Percentiles rank a stretch among this genome's conserved stretches.
These are phyloP conservation scores for Myxozyma geophila DNA, from an alignment of 805 yeast genomes.

Conservation along the genomic window DNA sequence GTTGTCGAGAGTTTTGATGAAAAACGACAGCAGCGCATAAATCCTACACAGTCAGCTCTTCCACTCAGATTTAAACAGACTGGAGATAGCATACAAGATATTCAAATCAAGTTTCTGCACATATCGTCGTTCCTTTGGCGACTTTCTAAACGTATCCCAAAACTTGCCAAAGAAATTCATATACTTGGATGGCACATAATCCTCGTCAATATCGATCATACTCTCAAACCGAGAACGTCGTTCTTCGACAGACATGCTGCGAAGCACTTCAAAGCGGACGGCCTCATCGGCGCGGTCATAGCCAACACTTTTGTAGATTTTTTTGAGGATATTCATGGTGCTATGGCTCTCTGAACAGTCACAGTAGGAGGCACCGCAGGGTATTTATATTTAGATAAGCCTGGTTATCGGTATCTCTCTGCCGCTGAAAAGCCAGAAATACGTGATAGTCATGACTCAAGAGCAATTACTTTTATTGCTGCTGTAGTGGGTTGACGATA, in stretches of 20 bases:
- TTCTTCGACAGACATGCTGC: constrained; percentile 10
- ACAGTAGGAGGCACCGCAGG: background rate
- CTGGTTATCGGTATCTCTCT: no score
- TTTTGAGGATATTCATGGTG: constrained; percentile 43
- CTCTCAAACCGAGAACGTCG: background rate
- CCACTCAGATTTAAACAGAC: background rate
- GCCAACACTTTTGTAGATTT: constrained; percentile 47
- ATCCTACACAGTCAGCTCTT: constrained; percentile 1
- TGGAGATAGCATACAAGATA: constrained; percentile 16
- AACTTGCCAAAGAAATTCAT: constrained; percentile 20
- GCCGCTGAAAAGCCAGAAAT: no score
- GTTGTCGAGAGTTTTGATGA: constrained; percentile 61
- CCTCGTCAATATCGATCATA: constrained; percentile 8
- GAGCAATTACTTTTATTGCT: no score
- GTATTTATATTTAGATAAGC: background rate
- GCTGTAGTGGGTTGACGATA: no score
- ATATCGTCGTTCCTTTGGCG: constrained; percentile 26
- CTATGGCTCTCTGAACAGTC: background rate
- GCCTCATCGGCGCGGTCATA: constrained; percentile 19
- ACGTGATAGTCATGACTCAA: no score
- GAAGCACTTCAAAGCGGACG: constrained; percentile 1
- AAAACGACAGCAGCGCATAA: constrained; percentile 46
- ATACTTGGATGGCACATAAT: constrained; percentile 1
- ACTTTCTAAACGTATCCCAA: constrained; percentile 29
- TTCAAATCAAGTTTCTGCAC: constrained; percentile 29